These are phyloP conservation scores for Primulina huaijiensis DNA, from an alignment of 257 asterid genomes.

Conservation along the genomic window DNA sequence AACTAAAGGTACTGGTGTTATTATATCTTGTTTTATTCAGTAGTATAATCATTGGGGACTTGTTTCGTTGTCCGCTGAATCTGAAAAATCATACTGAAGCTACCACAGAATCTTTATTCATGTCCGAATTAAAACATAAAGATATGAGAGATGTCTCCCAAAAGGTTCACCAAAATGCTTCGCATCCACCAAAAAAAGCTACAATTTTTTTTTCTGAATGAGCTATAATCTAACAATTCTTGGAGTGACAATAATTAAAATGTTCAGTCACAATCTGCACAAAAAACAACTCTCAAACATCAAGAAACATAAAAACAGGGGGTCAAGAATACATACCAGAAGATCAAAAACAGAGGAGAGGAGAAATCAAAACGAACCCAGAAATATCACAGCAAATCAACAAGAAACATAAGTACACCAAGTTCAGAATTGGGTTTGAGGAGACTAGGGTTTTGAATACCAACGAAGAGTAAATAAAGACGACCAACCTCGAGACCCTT, in stretches of 20 bases:
- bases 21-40: neutral
- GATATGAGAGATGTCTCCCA: no score
- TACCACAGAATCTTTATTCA: neutral
- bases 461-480: conserved; percentile 28
- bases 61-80: neutral
- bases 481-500: conserved; percentile 22
- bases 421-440: conserved; percentile 28
- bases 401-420: conserved; percentile 22
- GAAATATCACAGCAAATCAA: conserved; percentile 28
- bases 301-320: conserved; percentile 7
- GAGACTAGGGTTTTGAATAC: conserved; percentile 34
- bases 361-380: conserved; percentile 32
- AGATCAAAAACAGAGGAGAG: conserved; percentile 23
- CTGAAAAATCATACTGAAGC: neutral
- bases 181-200: neutral
- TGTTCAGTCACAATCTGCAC: conserved; percentile 9
- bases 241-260: neutral
- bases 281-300: neutral
- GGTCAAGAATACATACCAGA: conserved; percentile 27
- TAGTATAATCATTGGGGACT: neutral
- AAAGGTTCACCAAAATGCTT: neutral
- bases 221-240: neutral
- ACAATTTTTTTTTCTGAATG: neutral
- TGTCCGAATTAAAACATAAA: neutral
- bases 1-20: neutral